Evolutionary conservation across 345 rosid species (phyloP).

Genomic region (Psidium friedrichsthalianum): DNA sequence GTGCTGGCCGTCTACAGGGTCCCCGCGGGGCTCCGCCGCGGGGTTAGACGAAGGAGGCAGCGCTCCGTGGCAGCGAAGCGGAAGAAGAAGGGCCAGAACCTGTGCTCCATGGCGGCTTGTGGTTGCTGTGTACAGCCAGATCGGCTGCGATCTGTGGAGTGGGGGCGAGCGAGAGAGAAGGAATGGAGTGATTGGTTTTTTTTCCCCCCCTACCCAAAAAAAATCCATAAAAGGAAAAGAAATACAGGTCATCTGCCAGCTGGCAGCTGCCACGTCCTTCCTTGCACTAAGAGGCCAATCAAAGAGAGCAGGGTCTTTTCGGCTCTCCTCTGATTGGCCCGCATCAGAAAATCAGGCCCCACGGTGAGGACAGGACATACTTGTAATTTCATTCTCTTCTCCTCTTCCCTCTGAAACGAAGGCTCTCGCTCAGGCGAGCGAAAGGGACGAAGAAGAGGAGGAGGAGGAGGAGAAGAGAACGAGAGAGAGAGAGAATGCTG

Average conservation of each 20-base stretch:
- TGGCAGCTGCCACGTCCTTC: neutral
- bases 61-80: conserved; percentile 8
- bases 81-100: conserved; percentile 5
- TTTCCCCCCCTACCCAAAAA: too few relatives aligned
- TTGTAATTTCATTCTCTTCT: neutral
- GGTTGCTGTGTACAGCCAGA: too few relatives aligned
- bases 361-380: neutral
- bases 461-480: neutral
- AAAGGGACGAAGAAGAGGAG: neutral
- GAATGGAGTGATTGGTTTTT: neutral
- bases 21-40: conserved; percentile 50
- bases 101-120: too few relatives aligned
- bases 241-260: neutral
- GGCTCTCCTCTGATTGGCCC: neutral
- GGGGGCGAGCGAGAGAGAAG: neutral
- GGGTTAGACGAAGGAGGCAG: conserved; percentile 29
- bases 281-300: neutral
- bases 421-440: neutral
- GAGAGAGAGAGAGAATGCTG: conserved; percentile 10
- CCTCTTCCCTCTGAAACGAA: neutral
- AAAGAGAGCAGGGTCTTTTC: neutral
- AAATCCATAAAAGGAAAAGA: neutral
- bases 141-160: too few relatives aligned
- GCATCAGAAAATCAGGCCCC: neutral
- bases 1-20: conserved; percentile 48